These are phyloP conservation scores for Coprinopsis cinerea DNA, from an alignment of 768 basidiomycete species.

Conservation along the genomic window DNA sequence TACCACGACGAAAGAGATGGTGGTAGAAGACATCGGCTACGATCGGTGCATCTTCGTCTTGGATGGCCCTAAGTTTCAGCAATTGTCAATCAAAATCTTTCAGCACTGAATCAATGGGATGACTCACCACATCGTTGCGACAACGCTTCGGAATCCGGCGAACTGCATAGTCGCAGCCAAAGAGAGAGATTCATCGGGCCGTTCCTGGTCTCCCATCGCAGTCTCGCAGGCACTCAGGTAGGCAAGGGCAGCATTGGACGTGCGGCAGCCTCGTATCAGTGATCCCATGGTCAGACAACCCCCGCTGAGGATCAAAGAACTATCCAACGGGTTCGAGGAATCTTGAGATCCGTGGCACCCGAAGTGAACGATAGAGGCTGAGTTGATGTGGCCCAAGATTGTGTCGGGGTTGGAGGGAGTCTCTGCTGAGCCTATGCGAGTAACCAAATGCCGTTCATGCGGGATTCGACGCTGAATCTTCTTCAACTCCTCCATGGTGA, in stretches of 20 bases:
- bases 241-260: no score
- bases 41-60: constrained; percentile 4
- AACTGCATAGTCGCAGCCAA: no score
- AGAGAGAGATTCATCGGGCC: no score
- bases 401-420: not conserved
- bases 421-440: not conserved
- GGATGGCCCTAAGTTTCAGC: constrained; percentile 1
- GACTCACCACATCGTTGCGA: constrained; percentile 37
- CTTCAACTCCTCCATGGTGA: not conserved
- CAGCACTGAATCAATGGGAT: not conserved
- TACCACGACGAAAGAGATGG: constrained; percentile 3
- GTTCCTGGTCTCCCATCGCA: no score
- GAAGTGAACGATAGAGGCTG: constrained; percentile 22
- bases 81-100: not conserved
- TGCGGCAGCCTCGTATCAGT: constrained; percentile 16
- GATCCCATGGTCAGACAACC: constrained; percentile 16
- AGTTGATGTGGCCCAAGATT: not conserved
- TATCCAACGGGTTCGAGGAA: no score
- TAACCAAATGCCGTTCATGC: no score
- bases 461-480: no score
- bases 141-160: constrained; percentile 22
- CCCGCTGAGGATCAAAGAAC: constrained; percentile 18
- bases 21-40: constrained; percentile 8
- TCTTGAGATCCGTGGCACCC: constrained; percentile 30
- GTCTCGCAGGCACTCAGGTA: no score